Evolutionary conservation across 2,329 filamentous ascomycete genomes (phyloP).

Genomic region (Colletotrichum caudatum): DNA sequence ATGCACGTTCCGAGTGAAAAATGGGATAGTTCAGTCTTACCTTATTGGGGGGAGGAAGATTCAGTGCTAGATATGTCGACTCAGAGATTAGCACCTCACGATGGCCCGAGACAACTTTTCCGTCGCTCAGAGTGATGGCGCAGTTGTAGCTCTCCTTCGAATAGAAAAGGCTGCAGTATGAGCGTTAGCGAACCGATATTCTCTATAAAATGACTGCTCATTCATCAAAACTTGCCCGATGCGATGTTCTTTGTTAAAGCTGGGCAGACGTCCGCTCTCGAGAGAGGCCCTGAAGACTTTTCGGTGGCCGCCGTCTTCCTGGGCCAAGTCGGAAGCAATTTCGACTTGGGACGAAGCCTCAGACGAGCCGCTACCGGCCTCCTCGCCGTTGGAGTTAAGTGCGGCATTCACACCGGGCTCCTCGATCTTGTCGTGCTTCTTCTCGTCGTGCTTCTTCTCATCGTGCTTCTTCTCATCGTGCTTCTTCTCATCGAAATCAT

Average conservation of each 20-base stretch:
- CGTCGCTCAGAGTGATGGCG: conserved; percentile 25
- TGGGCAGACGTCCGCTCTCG: conserved; percentile 19
- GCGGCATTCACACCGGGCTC: neutral
- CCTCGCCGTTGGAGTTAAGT: conserved; percentile 10
- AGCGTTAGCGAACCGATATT: neutral
- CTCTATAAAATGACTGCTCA: neutral
- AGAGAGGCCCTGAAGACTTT: conserved; percentile 18
- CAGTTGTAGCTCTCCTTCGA: neutral
- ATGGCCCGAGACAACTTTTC: conserved; percentile 42
- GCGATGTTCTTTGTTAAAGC: conserved; percentile 22
- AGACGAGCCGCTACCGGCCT: neutral
- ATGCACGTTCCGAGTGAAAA: neutral
- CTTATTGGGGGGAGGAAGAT: conserved; percentile 47
- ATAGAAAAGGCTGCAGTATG: conserved; percentile 4
- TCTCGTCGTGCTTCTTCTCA: neutral
- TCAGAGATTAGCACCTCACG: conserved; percentile 51
- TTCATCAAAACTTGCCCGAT: conserved; percentile 8
- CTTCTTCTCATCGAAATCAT: neutral
- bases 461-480: neutral
- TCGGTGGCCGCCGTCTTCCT: neutral
- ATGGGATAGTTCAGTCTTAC: conserved; percentile 41
- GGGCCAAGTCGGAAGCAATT: neutral
- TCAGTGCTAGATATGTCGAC: conserved; percentile 52
- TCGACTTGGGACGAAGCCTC: neutral
- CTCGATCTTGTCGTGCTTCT: neutral